Conservation (phyloP, 805 yeast genomes). For the Hanseniaspora vineae region DNA sequence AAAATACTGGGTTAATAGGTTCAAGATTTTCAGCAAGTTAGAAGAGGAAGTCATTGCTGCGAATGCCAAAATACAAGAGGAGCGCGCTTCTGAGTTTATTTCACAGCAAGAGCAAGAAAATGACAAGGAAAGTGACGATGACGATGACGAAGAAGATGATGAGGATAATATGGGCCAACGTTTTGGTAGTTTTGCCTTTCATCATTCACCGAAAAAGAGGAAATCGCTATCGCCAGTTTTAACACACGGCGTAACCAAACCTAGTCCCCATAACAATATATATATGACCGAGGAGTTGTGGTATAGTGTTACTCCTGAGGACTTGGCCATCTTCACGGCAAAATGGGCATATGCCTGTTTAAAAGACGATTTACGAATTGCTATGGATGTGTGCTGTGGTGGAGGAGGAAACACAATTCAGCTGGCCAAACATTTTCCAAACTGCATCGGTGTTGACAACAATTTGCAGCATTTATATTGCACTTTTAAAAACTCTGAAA, state of each 20-base stretch:
- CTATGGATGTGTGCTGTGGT: conserved; percentile 69
- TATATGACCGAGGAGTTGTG: conserved; percentile 61
- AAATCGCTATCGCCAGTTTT: conserved; percentile 1
- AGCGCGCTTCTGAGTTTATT: neutral
- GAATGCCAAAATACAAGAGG: neutral
- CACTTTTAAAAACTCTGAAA: conserved; percentile 47
- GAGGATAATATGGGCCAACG: conserved; percentile 2
- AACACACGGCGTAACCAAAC: conserved; percentile 9
- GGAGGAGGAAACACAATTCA: conserved; percentile 83
- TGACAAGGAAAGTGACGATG: neutral
- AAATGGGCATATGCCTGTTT: conserved; percentile 37
- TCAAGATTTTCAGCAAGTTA: neutral
- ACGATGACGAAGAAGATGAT: conserved; percentile 10
- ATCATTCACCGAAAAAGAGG: too few species aligned
- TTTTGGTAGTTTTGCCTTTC: too few species aligned
- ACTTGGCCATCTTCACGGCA: conserved; percentile 48
- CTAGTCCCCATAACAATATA: conserved; percentile 35
- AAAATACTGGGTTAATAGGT: neutral
- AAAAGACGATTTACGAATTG: conserved; percentile 28
- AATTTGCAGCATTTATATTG: conserved; percentile 51
- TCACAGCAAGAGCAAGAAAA: too few species aligned
- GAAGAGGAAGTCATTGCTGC: neutral
- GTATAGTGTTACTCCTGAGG: conserved; percentile 84
- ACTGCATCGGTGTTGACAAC: conserved; percentile 50
- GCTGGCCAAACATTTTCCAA: conserved; percentile 45